Base-by-base conservation (phyloP, 805 yeast species). In the Brettanomyces bruxellensis region DNA sequence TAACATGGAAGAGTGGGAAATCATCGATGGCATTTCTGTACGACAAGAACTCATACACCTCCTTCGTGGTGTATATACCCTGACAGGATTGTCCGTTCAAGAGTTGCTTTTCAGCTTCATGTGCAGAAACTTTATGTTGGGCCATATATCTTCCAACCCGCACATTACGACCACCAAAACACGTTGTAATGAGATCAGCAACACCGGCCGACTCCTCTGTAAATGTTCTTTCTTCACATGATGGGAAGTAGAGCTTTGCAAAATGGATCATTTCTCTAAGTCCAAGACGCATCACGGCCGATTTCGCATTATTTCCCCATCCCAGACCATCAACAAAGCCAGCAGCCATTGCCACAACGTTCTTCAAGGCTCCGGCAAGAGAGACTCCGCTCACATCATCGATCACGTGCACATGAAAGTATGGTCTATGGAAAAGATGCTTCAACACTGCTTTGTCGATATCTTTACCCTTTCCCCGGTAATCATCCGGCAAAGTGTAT, bases 271-370 rank as follows among this genome's bases (percentile, higher is more conserved):
- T 87, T 71, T 93, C 99, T 59, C 83, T 76, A 54, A 93, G 70
- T 42, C 99, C 99, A 55, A 91, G 84, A 71, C 99, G 79, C 90
- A 91, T 95, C 58, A 93, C 82, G 40, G 98, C 99, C 47, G 98
- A 84, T 68, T 91, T 89, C 53, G 99, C 98, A 65, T 93, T 93
- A 68, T 89, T 96, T 66, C 99, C 99, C 99, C 99, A 93, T 52
- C 95, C 96, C 52, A 86, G 76, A 57, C 99, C 99, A 68, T 88
- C 95, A 51, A 91, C 98, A 62, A 93, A 86, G 47, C 99, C 99
- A 51, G 95, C 96, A 53, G 96, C 95, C 61, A 89, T 72, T 35
- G 99, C 99, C 51, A 91, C 91, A 45, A 93, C 86, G 69, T 93
- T 93, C 72, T 93, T 93, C 67, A 93, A 77, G 9, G 99, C 99